These are phyloP conservation scores for Trypanosoma platydactyli DNA, from an alignment of 208 protist species.

Conservation along the genomic window DNA sequence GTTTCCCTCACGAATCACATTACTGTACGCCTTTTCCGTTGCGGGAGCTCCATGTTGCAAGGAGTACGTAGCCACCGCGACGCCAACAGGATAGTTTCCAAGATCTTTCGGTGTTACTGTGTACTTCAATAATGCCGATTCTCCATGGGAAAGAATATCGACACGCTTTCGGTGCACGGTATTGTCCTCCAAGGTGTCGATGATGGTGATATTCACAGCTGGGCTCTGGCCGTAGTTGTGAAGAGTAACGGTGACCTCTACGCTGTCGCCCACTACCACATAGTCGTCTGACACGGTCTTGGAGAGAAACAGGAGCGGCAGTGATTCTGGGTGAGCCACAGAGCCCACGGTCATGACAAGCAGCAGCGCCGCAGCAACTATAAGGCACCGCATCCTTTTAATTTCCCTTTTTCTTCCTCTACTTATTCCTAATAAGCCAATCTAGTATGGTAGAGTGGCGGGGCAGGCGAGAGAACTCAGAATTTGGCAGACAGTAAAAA, in stretches of 20 bases:
- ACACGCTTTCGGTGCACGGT: slow-evolving; percentile 45
- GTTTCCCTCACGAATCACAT: slow-evolving; percentile 77
- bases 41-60: slow-evolving; percentile 53
- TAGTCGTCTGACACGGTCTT: slow-evolving; percentile 75
- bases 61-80: slow-evolving; percentile 76
- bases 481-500: neutral
- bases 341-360: slow-evolving; percentile 12
- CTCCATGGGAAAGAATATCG: slow-evolving; percentile 58
- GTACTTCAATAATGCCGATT: slow-evolving; percentile 68
- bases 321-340: slow-evolving; percentile 23
- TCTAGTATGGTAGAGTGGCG: no score
- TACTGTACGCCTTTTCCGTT: slow-evolving; percentile 67
- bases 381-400: slow-evolving; percentile 16
- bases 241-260: slow-evolving; percentile 78
- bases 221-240: slow-evolving; percentile 80
- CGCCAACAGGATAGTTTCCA: slow-evolving; percentile 67
- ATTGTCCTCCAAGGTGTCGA: slow-evolving; percentile 61
- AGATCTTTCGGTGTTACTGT: slow-evolving; percentile 61
- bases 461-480: no score
- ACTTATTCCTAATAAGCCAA: neutral
- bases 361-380: slow-evolving; percentile 22
- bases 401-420: slow-evolving; percentile 3
- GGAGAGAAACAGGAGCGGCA: slow-evolving; percentile 77
- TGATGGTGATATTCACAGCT: slow-evolving; percentile 69
- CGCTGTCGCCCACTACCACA: slow-evolving; percentile 65